These are phyloP conservation scores for Bretziella fagacearum DNA, from an alignment of 2,329 filamentous ascomycete genomes.

Conservation along the genomic window DNA sequence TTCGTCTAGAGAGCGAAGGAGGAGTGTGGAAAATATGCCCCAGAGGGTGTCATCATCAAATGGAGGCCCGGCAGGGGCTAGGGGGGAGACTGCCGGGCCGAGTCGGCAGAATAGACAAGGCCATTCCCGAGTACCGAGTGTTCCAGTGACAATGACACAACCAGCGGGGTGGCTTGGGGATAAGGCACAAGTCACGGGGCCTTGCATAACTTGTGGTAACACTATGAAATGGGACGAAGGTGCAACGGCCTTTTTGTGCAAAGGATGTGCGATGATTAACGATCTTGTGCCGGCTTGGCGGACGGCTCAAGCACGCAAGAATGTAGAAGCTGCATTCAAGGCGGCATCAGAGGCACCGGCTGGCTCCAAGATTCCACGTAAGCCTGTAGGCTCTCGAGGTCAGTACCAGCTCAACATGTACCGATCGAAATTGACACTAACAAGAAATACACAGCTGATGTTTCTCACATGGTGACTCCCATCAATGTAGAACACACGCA, in stretches of 20 bases:
- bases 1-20: neutral
- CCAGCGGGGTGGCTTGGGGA: neutral
- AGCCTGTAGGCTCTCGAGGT: neutral
- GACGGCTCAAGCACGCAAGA: neutral
- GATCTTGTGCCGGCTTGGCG: neutral
- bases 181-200: neutral
- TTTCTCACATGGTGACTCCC: neutral
- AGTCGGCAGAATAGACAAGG: neutral
- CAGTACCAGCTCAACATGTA: too few relatives aligned
- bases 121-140: too few relatives aligned
- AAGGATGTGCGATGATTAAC: slow-evolving; percentile 1
- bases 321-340: neutral
- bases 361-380: neutral
- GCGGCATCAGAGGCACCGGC: neutral
- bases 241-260: neutral
- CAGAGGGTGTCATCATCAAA: too few relatives aligned
- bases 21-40: neutral
- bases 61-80: neutral
- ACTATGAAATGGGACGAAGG: neutral
- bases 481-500: neutral
- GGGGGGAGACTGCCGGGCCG: too few relatives aligned
- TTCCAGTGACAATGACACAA: too few relatives aligned
- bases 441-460: neutral
- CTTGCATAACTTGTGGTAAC: neutral
- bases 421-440: neutral